Percentiles rank a stretch among this genome's conserved stretches.
Conservation (phyloP, 495 filamentous ascomycete genomes). For the Sordaria brevicollis region DNA sequence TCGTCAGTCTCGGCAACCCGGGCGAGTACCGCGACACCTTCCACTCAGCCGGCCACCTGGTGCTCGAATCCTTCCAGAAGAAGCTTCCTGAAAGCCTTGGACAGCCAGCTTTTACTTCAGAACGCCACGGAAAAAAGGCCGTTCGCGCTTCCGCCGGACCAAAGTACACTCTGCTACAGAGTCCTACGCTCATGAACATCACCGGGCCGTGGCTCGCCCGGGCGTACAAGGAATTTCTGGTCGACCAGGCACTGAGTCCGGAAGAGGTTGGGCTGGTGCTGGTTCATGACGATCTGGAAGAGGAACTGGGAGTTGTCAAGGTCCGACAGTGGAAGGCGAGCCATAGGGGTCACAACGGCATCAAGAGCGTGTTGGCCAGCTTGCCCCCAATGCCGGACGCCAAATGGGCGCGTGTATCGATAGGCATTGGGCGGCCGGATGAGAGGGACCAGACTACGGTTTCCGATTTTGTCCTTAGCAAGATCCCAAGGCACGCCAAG, state of each 20-base stretch:
- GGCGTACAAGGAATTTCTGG: constrained; percentile 31
- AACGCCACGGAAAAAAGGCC: constrained; percentile 29
- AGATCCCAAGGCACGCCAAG: constrained; percentile 43
- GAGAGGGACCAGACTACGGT: constrained; percentile 48
- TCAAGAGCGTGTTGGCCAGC: constrained; percentile 53
- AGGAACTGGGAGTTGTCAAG: constrained; percentile 52
- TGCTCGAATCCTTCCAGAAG: constrained; percentile 45
- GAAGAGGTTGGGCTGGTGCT: constrained; percentile 48
- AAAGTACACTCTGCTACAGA: constrained; percentile 56
- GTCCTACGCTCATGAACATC: constrained; percentile 66
- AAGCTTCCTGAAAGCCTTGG: constrained; percentile 21
- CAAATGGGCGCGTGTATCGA: constrained; percentile 40
- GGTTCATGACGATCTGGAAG: constrained; percentile 78
- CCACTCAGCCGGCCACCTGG: constrained; percentile 69
- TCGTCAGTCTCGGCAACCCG: constrained; percentile 38
- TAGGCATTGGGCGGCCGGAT: constrained; percentile 64
- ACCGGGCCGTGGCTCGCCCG: constrained; percentile 46
- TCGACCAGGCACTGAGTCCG: constrained; percentile 15
- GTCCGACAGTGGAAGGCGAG: constrained; percentile 47
- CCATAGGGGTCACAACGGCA: constrained; percentile 66
- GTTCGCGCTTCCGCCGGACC: constrained; percentile 31
- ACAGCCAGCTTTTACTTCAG: constrained; percentile 34
- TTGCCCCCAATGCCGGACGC: constrained; percentile 24
- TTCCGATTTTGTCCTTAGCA: constrained; percentile 55
- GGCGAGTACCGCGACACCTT: constrained; percentile 56